Conservation (phyloP, 176 grass and related monocot species). For the Oryza brachyantha region DNA sequence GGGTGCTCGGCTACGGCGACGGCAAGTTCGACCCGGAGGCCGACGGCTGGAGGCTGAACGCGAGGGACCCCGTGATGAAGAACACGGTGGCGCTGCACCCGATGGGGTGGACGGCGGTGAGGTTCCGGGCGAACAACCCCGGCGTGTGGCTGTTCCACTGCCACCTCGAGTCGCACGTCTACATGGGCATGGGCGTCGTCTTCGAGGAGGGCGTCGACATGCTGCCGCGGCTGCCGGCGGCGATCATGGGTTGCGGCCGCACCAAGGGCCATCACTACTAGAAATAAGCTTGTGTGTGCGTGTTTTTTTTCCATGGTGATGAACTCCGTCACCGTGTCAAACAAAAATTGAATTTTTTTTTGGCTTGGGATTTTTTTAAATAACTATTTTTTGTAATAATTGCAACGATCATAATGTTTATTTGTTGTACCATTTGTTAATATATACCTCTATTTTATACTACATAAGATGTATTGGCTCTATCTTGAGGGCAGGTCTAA, state of each 20-base stretch:
- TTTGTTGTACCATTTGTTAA: too few species aligned
- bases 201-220: constrained; percentile 60
- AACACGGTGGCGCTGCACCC: constrained; percentile 71
- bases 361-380: too few species aligned
- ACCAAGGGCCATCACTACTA: constrained; percentile 35
- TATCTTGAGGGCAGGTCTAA: too few species aligned
- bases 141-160: constrained; percentile 83
- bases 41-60: constrained; percentile 30
- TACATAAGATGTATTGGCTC: too few species aligned
- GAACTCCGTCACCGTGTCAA: too few species aligned
- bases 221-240: constrained; percentile 27
- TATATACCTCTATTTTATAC: too few species aligned
- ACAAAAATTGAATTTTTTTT: too few species aligned
- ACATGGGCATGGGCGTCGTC: constrained; percentile 66
- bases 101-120: constrained; percentile 52
- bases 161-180: too few species aligned
- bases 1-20: constrained; percentile 59
- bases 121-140: constrained; percentile 65
- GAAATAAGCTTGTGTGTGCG: too few species aligned
- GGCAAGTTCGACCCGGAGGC: constrained; percentile 55
- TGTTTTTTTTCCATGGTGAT: too few species aligned
- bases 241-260: constrained; percentile 60
- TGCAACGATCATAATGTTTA: too few species aligned
- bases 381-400: too few species aligned
- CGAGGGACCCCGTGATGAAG: constrained; percentile 58